Base-by-base conservation (phyloP, 2,329 filamentous ascomycete genomes). In the Cytospora piceicola region DNA sequence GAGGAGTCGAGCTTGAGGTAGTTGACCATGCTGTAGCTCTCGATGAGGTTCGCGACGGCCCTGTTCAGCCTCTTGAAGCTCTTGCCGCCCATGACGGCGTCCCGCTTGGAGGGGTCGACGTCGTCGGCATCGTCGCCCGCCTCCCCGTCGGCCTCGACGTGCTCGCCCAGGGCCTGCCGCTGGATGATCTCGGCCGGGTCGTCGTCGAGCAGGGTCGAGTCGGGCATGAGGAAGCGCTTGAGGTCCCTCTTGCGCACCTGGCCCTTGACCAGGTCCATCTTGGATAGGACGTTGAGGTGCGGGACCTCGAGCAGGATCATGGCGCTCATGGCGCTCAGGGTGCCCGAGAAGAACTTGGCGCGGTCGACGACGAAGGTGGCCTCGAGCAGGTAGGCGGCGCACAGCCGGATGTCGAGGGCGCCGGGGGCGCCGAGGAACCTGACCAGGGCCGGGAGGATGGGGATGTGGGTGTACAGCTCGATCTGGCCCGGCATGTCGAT, bases 401-500 rank as follows among this genome's bases (percentile, higher is more conserved):
- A 97, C 72, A 98, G 87, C 73, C 90, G 92, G 75, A 98, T 91
- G 77, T 97, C 94, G 70, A 98, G 83, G 24, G 89, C 86, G 11
- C 94, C 94, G 14, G 88, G 83, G 69, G 90, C 87, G 52, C 90
- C 93, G 60, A 98, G 84, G 75, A 92, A 92, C 73, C 89, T 90
- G 70, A 94, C 89, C 57, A 99, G 86, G 24, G 88, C 87, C 1
- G 95, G 95, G 36, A 99, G 82, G 70, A 99, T 91, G 49, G 95
- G 95, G 39, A 98, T 91, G 76, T 99, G 95, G 2, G 94, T 98
- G 80, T 98, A 99, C 17, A 99, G 87, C 80, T 99, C 95, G 77
- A 99, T 98, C 81, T 99, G 95, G 65, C 95, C 95, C 0, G 95
- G 95, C 91, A 98, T 97, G 79, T 99, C 95, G 80, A 99, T 93